Evolutionary conservation across 306 rosid genomes (phyloP), one percentile per base, ranked within the genome.

Genomic region (Cucurbita moschata): DNA sequence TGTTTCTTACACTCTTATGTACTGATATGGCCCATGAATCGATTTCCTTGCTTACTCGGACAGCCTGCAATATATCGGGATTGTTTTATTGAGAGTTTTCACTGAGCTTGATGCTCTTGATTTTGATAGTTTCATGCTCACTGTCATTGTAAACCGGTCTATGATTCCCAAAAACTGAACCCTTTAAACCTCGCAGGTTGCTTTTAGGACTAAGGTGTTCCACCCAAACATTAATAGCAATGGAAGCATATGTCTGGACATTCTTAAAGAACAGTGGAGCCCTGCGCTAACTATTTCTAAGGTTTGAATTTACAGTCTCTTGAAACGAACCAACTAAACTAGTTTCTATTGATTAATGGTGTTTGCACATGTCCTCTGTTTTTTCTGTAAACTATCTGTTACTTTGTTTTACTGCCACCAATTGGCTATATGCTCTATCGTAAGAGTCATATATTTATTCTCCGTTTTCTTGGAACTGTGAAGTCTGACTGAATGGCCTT

Each of bases 261-360:
- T 89, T 81, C 97, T 92, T 42, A 89, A 89, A 77, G 96, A 89
- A 79, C 96, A 92, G 57, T 92, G 97, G 97, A 89, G 92, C 82
- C 97, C 92, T 14, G 90, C 94, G 26, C 77, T 92, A 50, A 92
- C 97, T 68, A 86, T 92, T 81, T 89, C 96, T 57, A 92, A 89
- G 97, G 97, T 86, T 79, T 76, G 64, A 49, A 42, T 58, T 66
- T 53, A 42, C 68, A 55, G 42, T 61, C 65, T 66, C 19, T 30
- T 18, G 2, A 55, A 18, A 12, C 56, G 60, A 42, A 42, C 8
- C 18, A 4, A 44, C 23, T 46, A 0, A 66, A 21, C 16, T 19
- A 19, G 53, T 66, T 44, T 43, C 19, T 44, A 66, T 66, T 12
- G 30, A 21, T 64, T 0, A 5, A 8, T 35, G 18, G 1, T 35